Percentiles rank a stretch among this genome's conserved stretches.
Conservation (phyloP, 2,329 filamentous ascomycete species). For the Diplodia mutila region DNA sequence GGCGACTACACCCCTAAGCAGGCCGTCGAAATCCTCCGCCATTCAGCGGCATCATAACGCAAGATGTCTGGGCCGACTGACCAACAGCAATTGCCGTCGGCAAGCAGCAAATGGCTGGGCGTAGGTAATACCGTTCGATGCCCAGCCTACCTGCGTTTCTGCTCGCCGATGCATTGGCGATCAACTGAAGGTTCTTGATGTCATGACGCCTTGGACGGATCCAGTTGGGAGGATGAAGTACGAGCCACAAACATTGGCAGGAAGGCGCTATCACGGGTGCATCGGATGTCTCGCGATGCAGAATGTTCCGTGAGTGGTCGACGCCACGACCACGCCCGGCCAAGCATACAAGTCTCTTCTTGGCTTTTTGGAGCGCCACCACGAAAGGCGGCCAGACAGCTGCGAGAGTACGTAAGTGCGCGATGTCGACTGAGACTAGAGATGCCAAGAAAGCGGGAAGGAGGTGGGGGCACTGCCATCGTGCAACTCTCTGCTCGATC, state of each 20-base stretch:
- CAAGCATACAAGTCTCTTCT: neutral
- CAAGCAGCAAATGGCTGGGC: neutral
- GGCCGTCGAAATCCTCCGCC: neutral
- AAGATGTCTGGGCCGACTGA: neutral
- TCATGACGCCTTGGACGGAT: conserved; percentile 8
- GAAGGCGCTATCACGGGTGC: neutral
- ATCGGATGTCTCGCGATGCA: conserved; percentile 1
- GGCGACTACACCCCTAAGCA: neutral
- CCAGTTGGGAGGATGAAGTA: neutral
- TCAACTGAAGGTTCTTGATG: neutral
- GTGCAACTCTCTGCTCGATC: neutral
- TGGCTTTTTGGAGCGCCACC: neutral
- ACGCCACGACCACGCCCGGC: neutral
- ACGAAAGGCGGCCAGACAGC: neutral
- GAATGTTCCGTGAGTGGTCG: neutral
- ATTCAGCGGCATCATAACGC: neutral
- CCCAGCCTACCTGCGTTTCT: neutral
- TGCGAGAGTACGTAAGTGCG: neutral
- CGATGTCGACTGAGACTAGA: neutral
- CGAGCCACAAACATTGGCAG: conserved; percentile 8
- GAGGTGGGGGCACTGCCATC: neutral
- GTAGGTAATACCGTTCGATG: conserved; percentile 8
- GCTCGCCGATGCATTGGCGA: neutral
- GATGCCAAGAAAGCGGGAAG: neutral
- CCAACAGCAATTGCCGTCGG: neutral